Evolutionary conservation across 768 basidiomycete genomes (phyloP).

Genomic region (Mycena amicta): DNA sequence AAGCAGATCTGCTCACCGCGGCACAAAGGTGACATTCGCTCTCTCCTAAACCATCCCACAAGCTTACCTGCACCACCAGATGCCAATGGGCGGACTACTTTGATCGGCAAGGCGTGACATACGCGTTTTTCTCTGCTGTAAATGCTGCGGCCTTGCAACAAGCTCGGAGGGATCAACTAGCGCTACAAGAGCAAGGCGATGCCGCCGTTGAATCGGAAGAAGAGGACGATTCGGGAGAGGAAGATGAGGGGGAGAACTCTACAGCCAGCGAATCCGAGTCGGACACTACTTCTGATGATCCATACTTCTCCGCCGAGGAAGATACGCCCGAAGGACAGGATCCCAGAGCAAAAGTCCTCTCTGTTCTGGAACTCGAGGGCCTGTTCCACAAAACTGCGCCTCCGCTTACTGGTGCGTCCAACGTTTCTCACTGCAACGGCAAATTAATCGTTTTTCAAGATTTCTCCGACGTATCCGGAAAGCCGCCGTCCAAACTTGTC

Average conservation of each 20-base stretch:
- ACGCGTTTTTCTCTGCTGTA: conserved; percentile 93
- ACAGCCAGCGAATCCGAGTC: conserved; percentile 32
- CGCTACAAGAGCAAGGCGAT: conserved; percentile 18
- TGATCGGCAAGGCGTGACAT: conserved; percentile 70
- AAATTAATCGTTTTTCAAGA: conserved; percentile 8
- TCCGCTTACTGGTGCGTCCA: conserved; percentile 62
- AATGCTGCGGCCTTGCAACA: conserved; percentile 86
- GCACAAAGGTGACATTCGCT: conserved; percentile 68
- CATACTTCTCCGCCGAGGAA: conserved; percentile 56
- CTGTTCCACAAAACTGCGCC: conserved; percentile 77
- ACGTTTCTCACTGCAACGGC: no score
- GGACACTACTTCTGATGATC: conserved; percentile 35
- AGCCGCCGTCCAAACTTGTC: conserved; percentile 63
- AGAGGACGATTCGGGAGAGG: conserved; percentile 16
- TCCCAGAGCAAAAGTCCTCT: conserved; percentile 74
- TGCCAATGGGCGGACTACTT: conserved; percentile 91
- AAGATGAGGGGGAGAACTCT: conserved; percentile 25
- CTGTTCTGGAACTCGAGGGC: conserved; percentile 85
- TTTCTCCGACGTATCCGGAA: conserved; percentile 54
- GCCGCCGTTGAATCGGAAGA: conserved; percentile 7
- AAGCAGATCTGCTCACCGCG: conserved; percentile 87
- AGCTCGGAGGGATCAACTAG: conserved; percentile 57
- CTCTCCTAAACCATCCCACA: background rate
- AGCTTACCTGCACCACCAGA: conserved; percentile 40
- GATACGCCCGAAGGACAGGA: conserved; percentile 56